Evolutionary conservation across 2,329 filamentous ascomycete genomes (phyloP), one percentile per base, ranked within the genome.

Genomic region (Fusarium equiseti): DNA sequence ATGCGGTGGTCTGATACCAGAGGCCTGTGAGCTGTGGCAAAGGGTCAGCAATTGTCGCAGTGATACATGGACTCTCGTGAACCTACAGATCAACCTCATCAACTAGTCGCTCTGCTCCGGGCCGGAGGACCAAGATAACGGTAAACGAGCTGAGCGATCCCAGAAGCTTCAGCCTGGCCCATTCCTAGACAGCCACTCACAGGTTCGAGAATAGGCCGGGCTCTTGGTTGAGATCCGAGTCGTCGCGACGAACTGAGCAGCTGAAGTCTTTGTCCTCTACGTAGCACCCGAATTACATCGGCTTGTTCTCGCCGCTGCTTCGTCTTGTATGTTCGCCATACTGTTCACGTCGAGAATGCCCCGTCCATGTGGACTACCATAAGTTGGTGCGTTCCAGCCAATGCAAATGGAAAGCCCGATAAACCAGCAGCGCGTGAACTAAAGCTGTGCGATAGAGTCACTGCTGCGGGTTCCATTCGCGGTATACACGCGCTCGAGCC

Each of bases 41-140:
- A 52, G 6, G 6, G 7, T 62, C 8, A 62, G 50, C 22, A 10
- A 9, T 24, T 24, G 18, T 9, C 16, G 1, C 12, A 4, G 2
- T 9, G 7, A 0, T 3, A 8, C 2, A 15, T 3, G 2, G 15
- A 10, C 22, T 15, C 2, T 3, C 2, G 27, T 8, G 2, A 26
- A n/a, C 51, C 13, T 29, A 63, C 46, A 57, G 44, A 10, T 38
- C 32, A 0, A 43, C 26, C 3, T 40, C 20, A 0, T 67, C 53
- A 1, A 59, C 15, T 3, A 53, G 27, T 0, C 20, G 22, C 5
- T 53, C 35, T 4, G 18, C 29, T 20, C 56, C 35, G 0, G 16
- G 29, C 3, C 61, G 48, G 22, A 57, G 55, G n/a, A 1, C 29
- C 22, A 1, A 63, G 45, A 11, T 12, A 55, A 15, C 11, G 35